Conservation (phyloP, 1,139 yeast genomes). For the Yamadazyma oceani region DNA sequence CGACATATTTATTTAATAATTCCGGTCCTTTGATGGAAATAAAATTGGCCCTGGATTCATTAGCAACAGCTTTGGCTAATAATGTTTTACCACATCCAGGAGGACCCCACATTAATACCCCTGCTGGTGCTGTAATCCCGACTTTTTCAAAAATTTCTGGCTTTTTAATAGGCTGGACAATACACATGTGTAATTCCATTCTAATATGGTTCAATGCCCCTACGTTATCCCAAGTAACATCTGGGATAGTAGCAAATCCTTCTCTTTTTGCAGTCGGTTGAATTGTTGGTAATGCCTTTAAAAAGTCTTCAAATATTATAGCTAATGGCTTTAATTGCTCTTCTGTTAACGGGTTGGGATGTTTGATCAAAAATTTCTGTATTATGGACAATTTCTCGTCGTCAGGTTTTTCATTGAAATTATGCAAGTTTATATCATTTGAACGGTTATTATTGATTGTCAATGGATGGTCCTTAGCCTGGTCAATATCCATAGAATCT, state of each 20-base stretch:
- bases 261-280: constrained; percentile 98
- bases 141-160: constrained; percentile 89
- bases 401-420: constrained; percentile 33
- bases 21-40: constrained; percentile 97
- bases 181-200: constrained; percentile 93
- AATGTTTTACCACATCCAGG: constrained; percentile 99
- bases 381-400: constrained; percentile 59
- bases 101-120: constrained; percentile 98
- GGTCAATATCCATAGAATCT: constrained; percentile 48
- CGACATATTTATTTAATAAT: constrained; percentile 88
- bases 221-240: constrained; percentile 92
- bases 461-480: constrained; percentile 5
- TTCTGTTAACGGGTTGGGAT: constrained; percentile 75
- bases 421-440: too few species aligned
- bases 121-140: constrained; percentile 96
- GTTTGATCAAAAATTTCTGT: constrained; percentile 66
- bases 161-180: constrained; percentile 91
- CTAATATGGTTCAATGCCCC: constrained; percentile 84
- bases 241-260: constrained; percentile 98
- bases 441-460: too few species aligned
- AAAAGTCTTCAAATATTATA: constrained; percentile 77
- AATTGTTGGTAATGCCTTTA: constrained; percentile 82
- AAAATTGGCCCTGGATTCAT: constrained; percentile 93
- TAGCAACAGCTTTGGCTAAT: constrained; percentile 95
- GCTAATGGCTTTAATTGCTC: constrained; percentile 74